These are phyloP conservation scores for Schizophyllum amplum DNA, from an alignment of 1,284 basidiomycete species.

Conservation along the genomic window DNA sequence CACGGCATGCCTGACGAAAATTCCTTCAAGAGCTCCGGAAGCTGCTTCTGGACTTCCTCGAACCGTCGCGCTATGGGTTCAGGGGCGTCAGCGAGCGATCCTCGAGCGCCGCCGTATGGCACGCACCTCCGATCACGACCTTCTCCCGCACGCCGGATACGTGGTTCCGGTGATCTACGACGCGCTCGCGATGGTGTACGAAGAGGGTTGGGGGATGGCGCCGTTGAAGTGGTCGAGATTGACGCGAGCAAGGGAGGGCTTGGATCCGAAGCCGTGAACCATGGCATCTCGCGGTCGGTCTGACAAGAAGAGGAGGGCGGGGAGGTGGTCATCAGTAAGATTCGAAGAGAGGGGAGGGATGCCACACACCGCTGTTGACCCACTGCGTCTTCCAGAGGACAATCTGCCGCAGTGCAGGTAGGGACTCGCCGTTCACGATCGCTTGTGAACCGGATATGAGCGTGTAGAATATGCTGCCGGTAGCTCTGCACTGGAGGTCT, in stretches of 20 bases:
- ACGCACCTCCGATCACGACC: constrained; percentile 67
- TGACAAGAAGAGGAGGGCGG: constrained; percentile 22
- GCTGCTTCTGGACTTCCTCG: constrained; percentile 71
- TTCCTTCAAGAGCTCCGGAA: constrained; percentile 77
- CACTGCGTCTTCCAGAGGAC: constrained; percentile 36
- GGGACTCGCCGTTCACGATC: constrained; percentile 39
- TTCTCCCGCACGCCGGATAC: constrained; percentile 79
- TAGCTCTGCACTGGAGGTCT: background rate
- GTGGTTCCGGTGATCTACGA: constrained; percentile 91
- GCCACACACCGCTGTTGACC: constrained; percentile 40
- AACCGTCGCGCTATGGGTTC: constrained; percentile 64
- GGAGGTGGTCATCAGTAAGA: background rate
- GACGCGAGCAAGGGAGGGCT: constrained; percentile 86
- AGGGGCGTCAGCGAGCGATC: background rate
- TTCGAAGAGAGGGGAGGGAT: background rate
- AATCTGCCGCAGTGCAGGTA: constrained; percentile 40
- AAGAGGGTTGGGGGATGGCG: constrained; percentile 78
- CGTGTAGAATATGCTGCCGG: too few species aligned
- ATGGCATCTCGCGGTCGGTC: constrained; percentile 96
- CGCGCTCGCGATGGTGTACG: constrained; percentile 80
- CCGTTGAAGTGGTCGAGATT: constrained; percentile 92
- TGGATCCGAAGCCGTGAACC: constrained; percentile 74
- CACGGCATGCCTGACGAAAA: constrained; percentile 92
- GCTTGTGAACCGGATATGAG: constrained; percentile 6
- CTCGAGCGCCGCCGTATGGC: too few species aligned